Conservation (phyloP, 805 yeast species). For the Pichia thaimueangensis region DNA sequence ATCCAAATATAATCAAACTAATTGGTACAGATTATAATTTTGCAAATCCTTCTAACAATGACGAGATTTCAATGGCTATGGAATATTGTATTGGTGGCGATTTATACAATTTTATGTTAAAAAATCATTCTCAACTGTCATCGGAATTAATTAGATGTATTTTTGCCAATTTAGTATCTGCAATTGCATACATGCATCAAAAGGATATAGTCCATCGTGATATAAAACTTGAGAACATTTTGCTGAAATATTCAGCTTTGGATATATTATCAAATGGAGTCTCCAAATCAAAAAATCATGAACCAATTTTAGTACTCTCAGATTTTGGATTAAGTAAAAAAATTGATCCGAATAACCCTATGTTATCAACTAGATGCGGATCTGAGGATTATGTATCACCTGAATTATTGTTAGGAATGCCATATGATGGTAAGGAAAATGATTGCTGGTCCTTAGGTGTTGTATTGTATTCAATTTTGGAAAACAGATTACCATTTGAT, state of each 20-base stretch:
- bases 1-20: slow-evolving; percentile 65
- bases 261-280: slow-evolving; percentile 22
- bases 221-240: slow-evolving; percentile 78
- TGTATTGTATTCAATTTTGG: slow-evolving; percentile 74
- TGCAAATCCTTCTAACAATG: not conserved
- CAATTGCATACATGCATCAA: slow-evolving; percentile 66
- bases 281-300: slow-evolving; percentile 1
- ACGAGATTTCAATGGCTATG: slow-evolving; percentile 45
- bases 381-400: slow-evolving; percentile 97
- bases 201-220: slow-evolving; percentile 80
- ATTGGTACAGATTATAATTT: slow-evolving; percentile 38
- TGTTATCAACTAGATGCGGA: slow-evolving; percentile 86
- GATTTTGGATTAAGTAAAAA: slow-evolving; percentile 86
- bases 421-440: slow-evolving; percentile 85
- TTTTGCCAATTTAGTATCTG: slow-evolving; percentile 63
- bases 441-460: slow-evolving; percentile 97
- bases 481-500: slow-evolving; percentile 88
- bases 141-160: slow-evolving; percentile 51
- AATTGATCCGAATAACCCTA: slow-evolving; percentile 52
- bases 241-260: slow-evolving; percentile 35
- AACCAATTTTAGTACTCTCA: slow-evolving; percentile 50
- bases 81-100: slow-evolving; percentile 86
- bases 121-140: slow-evolving; percentile 35
- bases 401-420: slow-evolving; percentile 81
- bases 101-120: slow-evolving; percentile 55